Percentiles rank a stretch among this genome's conserved stretches.
These are phyloP conservation scores for Arachnomyces sp. DNA, from an alignment of 2,329 filamentous ascomycete species.

Conservation along the genomic window DNA sequence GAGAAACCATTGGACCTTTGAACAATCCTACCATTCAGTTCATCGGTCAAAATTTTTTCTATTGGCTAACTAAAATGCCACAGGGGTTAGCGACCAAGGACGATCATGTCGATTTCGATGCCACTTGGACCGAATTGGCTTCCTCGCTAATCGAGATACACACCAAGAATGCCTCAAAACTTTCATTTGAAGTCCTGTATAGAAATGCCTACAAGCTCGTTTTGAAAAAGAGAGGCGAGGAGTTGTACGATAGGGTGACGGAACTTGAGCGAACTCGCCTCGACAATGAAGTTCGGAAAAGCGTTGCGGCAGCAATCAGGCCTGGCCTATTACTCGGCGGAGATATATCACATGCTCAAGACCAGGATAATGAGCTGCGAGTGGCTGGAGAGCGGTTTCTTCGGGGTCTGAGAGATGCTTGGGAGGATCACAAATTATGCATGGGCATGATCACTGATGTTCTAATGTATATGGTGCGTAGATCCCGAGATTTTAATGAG, in stretches of 20 bases:
- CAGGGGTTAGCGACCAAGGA: slow-evolving; percentile 49
- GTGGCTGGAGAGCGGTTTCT: slow-evolving; percentile 78
- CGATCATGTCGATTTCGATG: slow-evolving; percentile 72
- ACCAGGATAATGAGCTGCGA: slow-evolving; percentile 66
- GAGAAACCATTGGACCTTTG: no score
- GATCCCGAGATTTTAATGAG: neutral
- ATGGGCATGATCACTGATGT: slow-evolving; percentile 98
- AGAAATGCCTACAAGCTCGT: slow-evolving; percentile 91
- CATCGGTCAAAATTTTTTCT: neutral
- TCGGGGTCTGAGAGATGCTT: slow-evolving; percentile 64
- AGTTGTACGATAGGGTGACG: slow-evolving; percentile 73
- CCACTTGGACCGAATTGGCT: slow-evolving; percentile 69
- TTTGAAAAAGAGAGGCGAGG: slow-evolving; percentile 73
- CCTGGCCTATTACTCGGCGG: slow-evolving; percentile 56
- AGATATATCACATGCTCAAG: slow-evolving; percentile 41
- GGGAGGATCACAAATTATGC: slow-evolving; percentile 82
- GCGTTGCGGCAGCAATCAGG: slow-evolving; percentile 64
- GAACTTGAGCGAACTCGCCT: slow-evolving; percentile 80
- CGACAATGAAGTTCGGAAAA: slow-evolving; percentile 60
- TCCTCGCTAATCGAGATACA: slow-evolving; percentile 81
- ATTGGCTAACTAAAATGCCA: neutral
- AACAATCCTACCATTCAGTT: no score
- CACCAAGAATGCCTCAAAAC: slow-evolving; percentile 75
- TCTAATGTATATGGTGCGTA: slow-evolving; percentile 78
- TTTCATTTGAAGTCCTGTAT: slow-evolving; percentile 95